Conservation (phyloP, 495 filamentous ascomycete genomes). For the Daldinia vernicosa region DNA sequence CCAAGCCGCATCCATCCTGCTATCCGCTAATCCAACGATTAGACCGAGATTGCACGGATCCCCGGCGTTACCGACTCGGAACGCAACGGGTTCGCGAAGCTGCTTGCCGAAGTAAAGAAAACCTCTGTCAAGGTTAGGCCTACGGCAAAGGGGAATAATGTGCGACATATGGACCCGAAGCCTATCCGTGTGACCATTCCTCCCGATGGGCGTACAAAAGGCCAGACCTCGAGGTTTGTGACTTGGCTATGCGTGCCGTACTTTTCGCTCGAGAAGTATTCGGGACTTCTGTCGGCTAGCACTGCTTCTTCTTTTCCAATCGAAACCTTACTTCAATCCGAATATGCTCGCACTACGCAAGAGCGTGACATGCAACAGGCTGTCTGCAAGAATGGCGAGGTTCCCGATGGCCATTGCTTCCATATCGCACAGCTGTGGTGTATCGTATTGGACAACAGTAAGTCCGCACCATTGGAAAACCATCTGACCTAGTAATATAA, state of each 20-base stretch:
- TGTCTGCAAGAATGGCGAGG: constrained; percentile 45
- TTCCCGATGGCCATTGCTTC: constrained; percentile 46
- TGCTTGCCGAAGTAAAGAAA: constrained; percentile 38
- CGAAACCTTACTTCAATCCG: constrained; percentile 50
- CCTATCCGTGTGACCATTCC: constrained; percentile 41
- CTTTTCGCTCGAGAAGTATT: constrained; percentile 52
- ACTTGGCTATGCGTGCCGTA: constrained; percentile 53
- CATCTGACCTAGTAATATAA: neutral
- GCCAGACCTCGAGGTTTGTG: constrained; percentile 33
- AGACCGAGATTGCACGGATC: constrained; percentile 38
- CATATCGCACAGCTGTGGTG: constrained; percentile 54
- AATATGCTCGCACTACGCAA: constrained; percentile 41
- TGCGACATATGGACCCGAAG: constrained; percentile 46
- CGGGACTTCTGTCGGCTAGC: constrained; percentile 35
- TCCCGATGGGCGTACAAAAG: constrained; percentile 30
- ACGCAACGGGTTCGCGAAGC: constrained; percentile 36
- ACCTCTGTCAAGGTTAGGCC: constrained; percentile 44
- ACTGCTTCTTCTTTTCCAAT: constrained; percentile 45
- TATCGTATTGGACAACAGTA: constrained; percentile 50
- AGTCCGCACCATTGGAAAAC: neutral
- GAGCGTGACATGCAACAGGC: constrained; percentile 54
- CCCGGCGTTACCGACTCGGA: constrained; percentile 37
- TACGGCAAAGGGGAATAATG: constrained; percentile 35
- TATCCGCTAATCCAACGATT: neutral
- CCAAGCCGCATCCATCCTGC: neutral